Evolutionary conservation across 1,139 yeast species (phyloP).

Genomic region (Suhomyces yuchorum): DNA sequence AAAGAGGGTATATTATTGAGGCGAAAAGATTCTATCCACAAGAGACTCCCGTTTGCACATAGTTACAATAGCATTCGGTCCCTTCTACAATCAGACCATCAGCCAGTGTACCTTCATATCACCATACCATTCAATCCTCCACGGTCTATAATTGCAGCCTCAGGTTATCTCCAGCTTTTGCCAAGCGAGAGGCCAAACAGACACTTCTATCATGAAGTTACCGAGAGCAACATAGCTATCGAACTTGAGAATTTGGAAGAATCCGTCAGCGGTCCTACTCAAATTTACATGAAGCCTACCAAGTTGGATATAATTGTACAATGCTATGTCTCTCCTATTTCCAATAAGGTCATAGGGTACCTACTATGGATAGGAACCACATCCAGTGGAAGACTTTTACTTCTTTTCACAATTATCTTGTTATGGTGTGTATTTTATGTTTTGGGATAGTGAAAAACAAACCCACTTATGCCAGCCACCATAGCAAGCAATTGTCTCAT

Average conservation of each 20-base stretch:
- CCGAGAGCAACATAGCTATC: conserved; percentile 7
- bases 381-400: conserved; percentile 37
- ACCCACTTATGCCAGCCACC: no score
- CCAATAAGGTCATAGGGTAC: conserved; percentile 43
- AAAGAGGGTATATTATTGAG: conserved; percentile 8
- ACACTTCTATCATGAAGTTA: conserved; percentile 20
- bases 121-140: conserved; percentile 49
- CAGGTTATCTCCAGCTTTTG: conserved; percentile 46
- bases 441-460: background rate
- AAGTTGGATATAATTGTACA: conserved; percentile 36
- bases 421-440: conserved; percentile 3
- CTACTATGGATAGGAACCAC: conserved; percentile 44
- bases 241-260: conserved; percentile 19
- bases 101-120: conserved; percentile 46
- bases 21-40: conserved; percentile 7
- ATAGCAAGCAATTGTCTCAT: no score
- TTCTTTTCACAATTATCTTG: conserved; percentile 11
- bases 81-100: conserved; percentile 45
- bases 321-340: conserved; percentile 28
- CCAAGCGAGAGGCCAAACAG: conserved; percentile 30
- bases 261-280: conserved; percentile 45
- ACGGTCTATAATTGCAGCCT: conserved; percentile 37
- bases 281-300: conserved; percentile 47
- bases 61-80: conserved; percentile 44
- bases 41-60: conserved; percentile 28